Evolutionary conservation across 83 land plant species (phyloP).

Genomic region (Diphasiastrum complanatum): DNA sequence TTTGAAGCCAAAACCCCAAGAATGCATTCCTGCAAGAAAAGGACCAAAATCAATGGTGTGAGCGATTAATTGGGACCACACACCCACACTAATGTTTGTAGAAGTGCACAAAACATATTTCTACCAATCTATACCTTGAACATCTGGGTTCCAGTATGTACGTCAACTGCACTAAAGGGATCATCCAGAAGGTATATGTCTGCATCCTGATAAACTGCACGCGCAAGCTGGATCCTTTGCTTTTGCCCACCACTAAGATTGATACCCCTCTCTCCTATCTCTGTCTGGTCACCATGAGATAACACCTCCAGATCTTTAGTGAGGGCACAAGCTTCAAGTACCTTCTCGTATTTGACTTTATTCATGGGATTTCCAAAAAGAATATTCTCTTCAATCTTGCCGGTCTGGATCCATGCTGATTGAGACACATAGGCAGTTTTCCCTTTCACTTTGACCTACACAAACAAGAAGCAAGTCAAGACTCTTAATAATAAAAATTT

Average conservation of each 20-base stretch:
- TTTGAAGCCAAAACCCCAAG: conserved; percentile 9
- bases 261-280: conserved; percentile 29
- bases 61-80: neutral
- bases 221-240: conserved; percentile 26
- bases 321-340: conserved; percentile 17
- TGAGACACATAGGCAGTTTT: conserved; percentile 24
- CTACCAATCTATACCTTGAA: conserved; percentile 20
- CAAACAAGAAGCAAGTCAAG: neutral
- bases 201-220: conserved; percentile 24
- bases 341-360: conserved; percentile 2
- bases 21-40: conserved; percentile 13
- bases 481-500: no score
- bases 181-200: conserved; percentile 29
- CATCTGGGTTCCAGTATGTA: conserved; percentile 21
- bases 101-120: no score
- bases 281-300: conserved; percentile 25
- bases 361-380: conserved; percentile 23
- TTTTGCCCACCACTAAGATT: conserved; percentile 31
- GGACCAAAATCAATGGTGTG: neutral
- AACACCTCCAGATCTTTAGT: conserved; percentile 21
- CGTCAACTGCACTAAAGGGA: conserved; percentile 29
- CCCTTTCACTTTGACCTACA: conserved; percentile 19
- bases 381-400: conserved; percentile 22
- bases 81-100: neutral
- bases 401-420: conserved; percentile 25